Evolutionary conservation across 768 basidiomycete genomes (phyloP).

Genomic region (Phallus indusiatus): DNA sequence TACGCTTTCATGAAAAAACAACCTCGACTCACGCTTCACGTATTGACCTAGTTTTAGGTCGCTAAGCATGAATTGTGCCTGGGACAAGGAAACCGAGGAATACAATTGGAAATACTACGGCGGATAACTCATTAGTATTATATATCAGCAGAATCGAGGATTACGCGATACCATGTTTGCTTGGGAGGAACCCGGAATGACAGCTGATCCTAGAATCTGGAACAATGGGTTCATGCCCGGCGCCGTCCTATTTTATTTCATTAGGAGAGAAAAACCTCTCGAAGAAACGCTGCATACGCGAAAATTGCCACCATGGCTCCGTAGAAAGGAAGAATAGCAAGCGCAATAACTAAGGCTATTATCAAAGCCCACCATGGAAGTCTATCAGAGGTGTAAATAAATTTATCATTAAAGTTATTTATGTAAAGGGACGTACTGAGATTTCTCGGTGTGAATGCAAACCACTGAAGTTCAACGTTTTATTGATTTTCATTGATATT

Average conservation of each 20-base stretch:
- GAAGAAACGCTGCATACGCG: not conserved
- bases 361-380: not conserved
- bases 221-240: not conserved
- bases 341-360: not conserved
- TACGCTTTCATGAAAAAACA: not conserved
- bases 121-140: not conserved
- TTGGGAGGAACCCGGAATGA: not conserved
- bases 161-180: not conserved
- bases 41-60: not conserved
- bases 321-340: not conserved
- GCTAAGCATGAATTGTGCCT: not conserved
- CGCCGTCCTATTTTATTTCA: not conserved
- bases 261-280: not conserved
- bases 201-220: not conserved
- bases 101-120: not conserved
- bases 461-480: not conserved
- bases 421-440: not conserved
- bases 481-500: not conserved
- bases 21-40: not conserved
- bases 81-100: not conserved
- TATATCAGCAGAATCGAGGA: not conserved
- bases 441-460: not conserved
- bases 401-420: not conserved
- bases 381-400: not conserved
- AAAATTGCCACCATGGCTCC: not conserved